phyloP scores from a whole-genome alignment of 495 filamentous ascomycete genomes.

The Sporormia fimetaria region DNA sequence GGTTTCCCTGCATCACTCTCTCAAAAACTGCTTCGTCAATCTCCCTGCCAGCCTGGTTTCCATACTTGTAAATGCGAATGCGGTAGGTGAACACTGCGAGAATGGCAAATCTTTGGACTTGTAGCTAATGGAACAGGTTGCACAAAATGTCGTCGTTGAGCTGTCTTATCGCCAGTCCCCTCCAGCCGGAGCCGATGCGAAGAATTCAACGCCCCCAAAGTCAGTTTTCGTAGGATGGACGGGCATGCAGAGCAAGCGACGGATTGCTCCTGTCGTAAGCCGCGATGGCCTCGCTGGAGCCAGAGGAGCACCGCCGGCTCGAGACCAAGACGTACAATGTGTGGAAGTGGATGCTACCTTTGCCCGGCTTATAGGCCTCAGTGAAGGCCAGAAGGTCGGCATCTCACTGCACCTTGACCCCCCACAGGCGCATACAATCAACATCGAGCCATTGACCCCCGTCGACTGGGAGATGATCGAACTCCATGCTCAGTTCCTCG shows the following conservation, averaged over 20 bases:
- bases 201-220: slow-evolving; percentile 40
- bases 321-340: slow-evolving; percentile 59
- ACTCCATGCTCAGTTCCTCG: slow-evolving; percentile 85
- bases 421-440: slow-evolving; percentile 77
- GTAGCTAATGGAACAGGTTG: slow-evolving; percentile 42
- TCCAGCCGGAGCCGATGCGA: slow-evolving; percentile 13
- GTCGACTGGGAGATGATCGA: slow-evolving; percentile 98
- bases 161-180: slow-evolving; percentile 39
- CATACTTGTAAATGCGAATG: slow-evolving; percentile 75
- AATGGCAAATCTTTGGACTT: neutral
- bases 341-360: slow-evolving; percentile 89
- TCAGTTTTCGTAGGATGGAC: slow-evolving; percentile 90
- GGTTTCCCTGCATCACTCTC: slow-evolving; percentile 57
- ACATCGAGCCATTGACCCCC: slow-evolving; percentile 89
- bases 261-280: slow-evolving; percentile 56
- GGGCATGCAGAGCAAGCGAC: slow-evolving; percentile 85
- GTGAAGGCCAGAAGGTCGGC: slow-evolving; percentile 71
- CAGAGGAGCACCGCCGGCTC: slow-evolving; percentile 38
- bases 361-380: slow-evolving; percentile 66
- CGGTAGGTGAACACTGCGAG: slow-evolving; percentile 43
- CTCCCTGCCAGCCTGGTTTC: slow-evolving; percentile 74
- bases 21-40: slow-evolving; percentile 92
- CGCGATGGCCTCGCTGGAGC: slow-evolving; percentile 56
- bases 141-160: slow-evolving; percentile 94
- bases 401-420: slow-evolving; percentile 75